These are phyloP conservation scores for Aspergillus funiculosus DNA, from an alignment of 495 filamentous ascomycete genomes.

Conservation along the genomic window DNA sequence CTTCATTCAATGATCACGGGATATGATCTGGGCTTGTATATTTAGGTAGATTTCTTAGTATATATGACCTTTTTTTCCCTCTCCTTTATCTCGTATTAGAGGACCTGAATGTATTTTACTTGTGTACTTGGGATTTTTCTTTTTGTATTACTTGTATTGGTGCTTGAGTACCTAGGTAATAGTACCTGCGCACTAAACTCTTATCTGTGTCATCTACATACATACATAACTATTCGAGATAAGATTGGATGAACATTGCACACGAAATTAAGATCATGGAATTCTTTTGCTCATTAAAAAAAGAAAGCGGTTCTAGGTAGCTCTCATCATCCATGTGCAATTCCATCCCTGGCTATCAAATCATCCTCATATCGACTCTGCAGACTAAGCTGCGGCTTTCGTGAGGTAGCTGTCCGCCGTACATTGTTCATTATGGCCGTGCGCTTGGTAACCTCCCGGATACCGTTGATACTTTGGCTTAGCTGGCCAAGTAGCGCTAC, in stretches of 20 bases:
- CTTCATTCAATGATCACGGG: neutral
- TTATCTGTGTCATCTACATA: no score
- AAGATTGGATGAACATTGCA: no score
- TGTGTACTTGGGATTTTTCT: no score
- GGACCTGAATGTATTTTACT: no score
- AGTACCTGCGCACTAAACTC: no score
- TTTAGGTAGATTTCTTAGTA: neutral
- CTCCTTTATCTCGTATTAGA: neutral
- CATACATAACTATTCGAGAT: no score
- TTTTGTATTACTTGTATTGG: no score
- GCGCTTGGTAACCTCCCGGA: slow-evolving; percentile 67
- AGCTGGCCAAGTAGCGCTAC: slow-evolving; percentile 65
- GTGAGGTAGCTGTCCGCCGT: slow-evolving; percentile 25
- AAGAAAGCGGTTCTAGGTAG: neutral
- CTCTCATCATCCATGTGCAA: slow-evolving; percentile 7
- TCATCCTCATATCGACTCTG: slow-evolving; percentile 28
- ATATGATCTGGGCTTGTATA: slow-evolving; percentile 1
- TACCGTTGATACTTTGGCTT: slow-evolving; percentile 58
- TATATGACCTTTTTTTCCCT: neutral
- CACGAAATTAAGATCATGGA: no score
- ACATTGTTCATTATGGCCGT: slow-evolving; percentile 55
- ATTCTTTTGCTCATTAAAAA: neutral
- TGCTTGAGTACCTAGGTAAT: no score
- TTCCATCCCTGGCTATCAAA: slow-evolving; percentile 12
- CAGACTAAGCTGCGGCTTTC: slow-evolving; percentile 25